Base-by-base conservation (phyloP, 2,329 filamentous ascomycete species). In the Colletotrichum musicola region DNA sequence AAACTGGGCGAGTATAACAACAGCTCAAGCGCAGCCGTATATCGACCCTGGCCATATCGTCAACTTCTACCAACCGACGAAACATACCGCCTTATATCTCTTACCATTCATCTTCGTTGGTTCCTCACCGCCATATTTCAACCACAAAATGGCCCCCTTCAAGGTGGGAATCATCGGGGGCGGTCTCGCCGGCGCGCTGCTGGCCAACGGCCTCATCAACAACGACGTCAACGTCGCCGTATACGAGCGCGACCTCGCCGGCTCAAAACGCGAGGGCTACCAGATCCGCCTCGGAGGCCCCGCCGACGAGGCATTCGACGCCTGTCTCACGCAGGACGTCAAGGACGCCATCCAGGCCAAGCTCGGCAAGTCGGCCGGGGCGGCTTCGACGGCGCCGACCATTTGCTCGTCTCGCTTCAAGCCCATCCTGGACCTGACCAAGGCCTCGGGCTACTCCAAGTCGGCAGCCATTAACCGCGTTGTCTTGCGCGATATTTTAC, bases 131-230 rank as follows among this genome's bases (percentile, higher is more conserved):
- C 20, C 20, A 22, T 22, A 22, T 22, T 22, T 3, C 20, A 22
- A 22, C 2, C 20, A 22, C 20, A 22, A 25, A 6, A 49, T 59
- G 56, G 0, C 22, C 5, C 14, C 44, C 30, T 59, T 59, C 56
- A 59, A 59, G 49, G 44, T 59, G 25, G 46, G 35, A 2, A 59
- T 59, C 12, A 16, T 59, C 5, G 42, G 56, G 4, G 30, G 42
- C 14, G 56, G 56, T 12, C 25, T 59, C 2, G 42, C 42, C 22
- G 42, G 56, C 16, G 16, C 42, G 6, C 18, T 59, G 6, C 25
- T 59, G 14, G 56, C 16, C 4, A 59, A 59, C 1, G 56, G 56
- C 1, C 56, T 59, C 4, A n/a, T 44, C 10, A 1, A 1, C 9
- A 20, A 49, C 12, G 9, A 13, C 2, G 6, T 59, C 25, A 44